phyloP scores from a whole-genome alignment of 2,329 filamentous ascomycete genomes.

The Talaromyces sp. region DNA sequence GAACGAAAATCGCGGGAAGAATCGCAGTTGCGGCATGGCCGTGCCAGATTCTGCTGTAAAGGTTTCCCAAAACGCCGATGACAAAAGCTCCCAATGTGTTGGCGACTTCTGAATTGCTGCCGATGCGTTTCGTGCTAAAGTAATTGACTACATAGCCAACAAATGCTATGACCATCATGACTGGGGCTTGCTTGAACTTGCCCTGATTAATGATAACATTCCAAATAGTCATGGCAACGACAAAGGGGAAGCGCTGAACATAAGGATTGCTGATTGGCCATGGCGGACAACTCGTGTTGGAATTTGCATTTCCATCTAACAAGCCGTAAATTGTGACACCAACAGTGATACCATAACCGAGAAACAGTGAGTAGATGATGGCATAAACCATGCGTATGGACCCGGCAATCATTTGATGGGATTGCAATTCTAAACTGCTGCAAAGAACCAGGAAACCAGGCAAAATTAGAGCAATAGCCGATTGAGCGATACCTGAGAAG shows the following conservation, averaged over 20 bases:
- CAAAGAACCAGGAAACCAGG: slow-evolving; percentile 63
- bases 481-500: slow-evolving; percentile 66
- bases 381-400: slow-evolving; percentile 68
- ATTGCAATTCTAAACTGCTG: slow-evolving; percentile 62
- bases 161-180: slow-evolving; percentile 70
- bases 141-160: slow-evolving; percentile 72
- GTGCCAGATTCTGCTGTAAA: slow-evolving; percentile 68
- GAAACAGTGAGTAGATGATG: slow-evolving; percentile 66
- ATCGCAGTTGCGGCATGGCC: slow-evolving; percentile 78
- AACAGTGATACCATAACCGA: slow-evolving; percentile 68
- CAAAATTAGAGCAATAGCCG: slow-evolving; percentile 66
- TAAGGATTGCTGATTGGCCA: slow-evolving; percentile 46
- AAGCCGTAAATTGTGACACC: slow-evolving; percentile 60
- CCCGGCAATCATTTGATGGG: slow-evolving; percentile 63
- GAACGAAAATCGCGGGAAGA: slow-evolving; percentile 77
- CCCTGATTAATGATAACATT: slow-evolving; percentile 76
- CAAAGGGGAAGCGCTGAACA: slow-evolving; percentile 63
- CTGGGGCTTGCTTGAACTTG: slow-evolving; percentile 70
- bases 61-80: slow-evolving; percentile 71
- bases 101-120: slow-evolving; percentile 68
- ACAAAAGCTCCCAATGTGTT: slow-evolving; percentile 73
- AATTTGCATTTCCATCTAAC: slow-evolving; percentile 53
- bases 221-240: slow-evolving; percentile 67
- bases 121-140: slow-evolving; percentile 65
- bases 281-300: slow-evolving; percentile 43